Base-by-base conservation (phyloP, 2,329 filamentous ascomycete genomes). In the Calonectria ilicicola region DNA sequence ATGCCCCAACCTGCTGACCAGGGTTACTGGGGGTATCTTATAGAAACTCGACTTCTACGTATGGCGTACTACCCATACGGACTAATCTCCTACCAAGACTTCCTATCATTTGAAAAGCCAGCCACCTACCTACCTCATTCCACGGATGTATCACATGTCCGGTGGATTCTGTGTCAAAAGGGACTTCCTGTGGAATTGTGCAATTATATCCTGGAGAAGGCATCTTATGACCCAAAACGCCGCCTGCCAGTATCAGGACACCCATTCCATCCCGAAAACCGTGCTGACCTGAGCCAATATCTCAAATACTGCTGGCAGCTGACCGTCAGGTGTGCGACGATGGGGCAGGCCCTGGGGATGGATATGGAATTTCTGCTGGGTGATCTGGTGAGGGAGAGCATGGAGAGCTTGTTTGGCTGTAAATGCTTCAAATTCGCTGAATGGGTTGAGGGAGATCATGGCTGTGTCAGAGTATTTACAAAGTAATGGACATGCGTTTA, bases 271-370 rank as follows among this genome's bases (percentile, higher is more conserved):
- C 58, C 58, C 3, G 26, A 63, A 17, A 63, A 63, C 27, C 23
- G 58, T 2, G 9, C 23, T 5, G 58, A 63, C 17, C 58, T 63
- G 17, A 17, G 27, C 19, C 23, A 63, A 17, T 42, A 63, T 12
- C 58, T 63, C 23, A 46, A 12, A 7, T 63, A 63, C 32, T 63
- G 58, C 58, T 46, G 58, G 58, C 58, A 63, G 58, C 9, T 63
- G 9, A 46, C 46, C 19, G n/a, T 63, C 3, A 63, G 58, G 38
- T 63, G 58, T 27, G n/a, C 58, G 10, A 32, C 44, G 58, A 29
- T 63, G 40, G 58, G 58, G 9, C 38, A 63, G 40, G 17, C 58
- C 21, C 17, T 32, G 23, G 40, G 58, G 38, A 44, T 63, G 58
- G 21, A 63, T 9, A 63, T 63, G 58, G 40, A 63, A 9, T 17